These are phyloP conservation scores for Fusarium circinatum DNA, from an alignment of 2,329 filamentous ascomycete species.

Conservation along the genomic window DNA sequence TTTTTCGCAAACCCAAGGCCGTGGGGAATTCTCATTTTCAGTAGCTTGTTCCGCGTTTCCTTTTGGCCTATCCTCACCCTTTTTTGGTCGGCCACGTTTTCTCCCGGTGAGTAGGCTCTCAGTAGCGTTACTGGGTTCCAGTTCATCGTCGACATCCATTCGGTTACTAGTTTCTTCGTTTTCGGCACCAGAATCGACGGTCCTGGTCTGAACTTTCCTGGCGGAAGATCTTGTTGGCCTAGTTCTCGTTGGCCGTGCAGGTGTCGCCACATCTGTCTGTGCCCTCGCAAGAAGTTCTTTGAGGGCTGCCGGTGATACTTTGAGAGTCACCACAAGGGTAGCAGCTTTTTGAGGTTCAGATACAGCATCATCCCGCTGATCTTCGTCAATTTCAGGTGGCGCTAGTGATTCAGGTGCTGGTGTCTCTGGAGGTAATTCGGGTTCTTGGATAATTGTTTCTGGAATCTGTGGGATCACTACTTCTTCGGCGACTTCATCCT, in stretches of 20 bases:
- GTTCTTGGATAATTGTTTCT: background rate
- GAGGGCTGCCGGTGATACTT: slow-evolving; percentile 11
- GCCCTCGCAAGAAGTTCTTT: background rate
- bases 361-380: background rate
- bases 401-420: background rate
- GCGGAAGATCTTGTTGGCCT: slow-evolving; percentile 24
- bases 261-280: slow-evolving; percentile 1
- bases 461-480: background rate
- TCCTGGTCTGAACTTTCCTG: slow-evolving; percentile 2
- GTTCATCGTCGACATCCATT: background rate
- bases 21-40: slow-evolving; percentile 33
- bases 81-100: slow-evolving; percentile 41
- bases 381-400: background rate
- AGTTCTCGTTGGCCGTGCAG: slow-evolving; percentile 8
- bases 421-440: background rate
- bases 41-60: slow-evolving; percentile 9
- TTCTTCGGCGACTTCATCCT: background rate
- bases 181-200: background rate
- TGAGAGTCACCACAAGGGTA: slow-evolving; percentile 21
- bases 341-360: background rate
- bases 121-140: background rate
- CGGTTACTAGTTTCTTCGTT: background rate
- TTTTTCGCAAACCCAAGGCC: slow-evolving; percentile 60
- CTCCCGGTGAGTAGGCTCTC: slow-evolving; percentile 35
- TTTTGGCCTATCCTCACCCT: slow-evolving; percentile 16